Evolutionary conservation across 257 asterid genomes (phyloP).

Genomic region (Phtheirospermum japonicum): DNA sequence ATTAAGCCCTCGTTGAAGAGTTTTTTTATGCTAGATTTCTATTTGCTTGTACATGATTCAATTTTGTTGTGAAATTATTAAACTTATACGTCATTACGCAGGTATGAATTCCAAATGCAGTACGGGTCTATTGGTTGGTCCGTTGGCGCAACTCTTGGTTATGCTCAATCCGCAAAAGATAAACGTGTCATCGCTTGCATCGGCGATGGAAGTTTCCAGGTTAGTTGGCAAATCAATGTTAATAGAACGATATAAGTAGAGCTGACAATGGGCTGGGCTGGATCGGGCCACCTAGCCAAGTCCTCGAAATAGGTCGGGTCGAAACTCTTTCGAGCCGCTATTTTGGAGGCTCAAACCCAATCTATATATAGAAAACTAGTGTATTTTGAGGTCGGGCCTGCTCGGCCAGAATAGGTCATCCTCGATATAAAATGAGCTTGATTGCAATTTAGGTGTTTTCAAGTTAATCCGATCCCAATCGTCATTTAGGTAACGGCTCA

Average conservation of each 20-base stretch:
- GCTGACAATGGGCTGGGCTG: too few species aligned
- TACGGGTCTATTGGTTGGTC: slow-evolving; percentile 61
- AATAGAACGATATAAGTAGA: too few species aligned
- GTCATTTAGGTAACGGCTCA: slow-evolving; percentile 55
- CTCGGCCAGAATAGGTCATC: too few species aligned
- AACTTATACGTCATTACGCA: neutral
- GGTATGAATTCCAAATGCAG: slow-evolving; percentile 58
- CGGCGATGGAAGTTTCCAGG: slow-evolving; percentile 61
- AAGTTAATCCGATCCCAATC: too few species aligned
- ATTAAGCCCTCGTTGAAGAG: neutral
- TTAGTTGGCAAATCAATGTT: neutral
- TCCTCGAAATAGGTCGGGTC: too few species aligned
- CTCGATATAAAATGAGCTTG: too few species aligned
- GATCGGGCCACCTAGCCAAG: too few species aligned
- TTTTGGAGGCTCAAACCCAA: too few species aligned
- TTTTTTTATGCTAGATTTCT: neutral
- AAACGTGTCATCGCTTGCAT: slow-evolving; percentile 48
- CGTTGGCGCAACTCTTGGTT: slow-evolving; percentile 55
- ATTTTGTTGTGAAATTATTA: neutral
- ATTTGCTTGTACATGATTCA: neutral
- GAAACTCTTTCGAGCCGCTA: too few species aligned
- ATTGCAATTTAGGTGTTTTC: too few species aligned
- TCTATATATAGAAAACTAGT: neutral
- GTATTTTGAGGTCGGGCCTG: too few species aligned
- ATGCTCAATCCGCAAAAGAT: slow-evolving; percentile 49